Conservation (phyloP, 2,329 filamentous ascomycete genomes). For the Fonsecaea erecta region DNA sequence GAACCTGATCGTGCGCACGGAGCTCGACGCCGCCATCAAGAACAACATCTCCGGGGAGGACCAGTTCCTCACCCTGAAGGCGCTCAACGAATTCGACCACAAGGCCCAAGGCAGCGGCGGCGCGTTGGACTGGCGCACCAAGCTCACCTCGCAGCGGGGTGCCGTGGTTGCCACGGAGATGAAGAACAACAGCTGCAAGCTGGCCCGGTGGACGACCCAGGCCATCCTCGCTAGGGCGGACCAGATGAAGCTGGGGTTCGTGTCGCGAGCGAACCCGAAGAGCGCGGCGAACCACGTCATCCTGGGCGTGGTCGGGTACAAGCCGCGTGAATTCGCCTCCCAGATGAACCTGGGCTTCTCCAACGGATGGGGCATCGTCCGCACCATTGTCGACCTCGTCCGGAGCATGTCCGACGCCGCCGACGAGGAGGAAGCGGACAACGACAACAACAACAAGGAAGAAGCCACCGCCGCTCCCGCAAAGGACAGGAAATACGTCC, state of each 20-base stretch:
- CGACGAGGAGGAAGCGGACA: slow-evolving; percentile 43
- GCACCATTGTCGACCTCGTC: slow-evolving; percentile 90
- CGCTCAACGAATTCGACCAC: slow-evolving; percentile 98
- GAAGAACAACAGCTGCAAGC: slow-evolving; percentile 99
- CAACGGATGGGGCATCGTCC: slow-evolving; percentile 99
- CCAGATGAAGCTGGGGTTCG: slow-evolving; percentile 98
- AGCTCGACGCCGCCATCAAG: slow-evolving; percentile 94
- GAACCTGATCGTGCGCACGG: slow-evolving; percentile 89
- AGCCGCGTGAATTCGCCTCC: slow-evolving; percentile 91
- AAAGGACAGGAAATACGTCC: slow-evolving; percentile 53
- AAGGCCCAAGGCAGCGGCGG: slow-evolving; percentile 95
- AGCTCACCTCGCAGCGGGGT: slow-evolving; percentile 92
- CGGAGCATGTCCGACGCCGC: slow-evolving; percentile 46
- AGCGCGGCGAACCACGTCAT: slow-evolving; percentile 92
- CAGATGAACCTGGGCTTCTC: slow-evolving; percentile 98
- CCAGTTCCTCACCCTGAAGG: slow-evolving; percentile 89
- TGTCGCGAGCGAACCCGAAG: slow-evolving; percentile 91
- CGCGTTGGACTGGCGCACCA: slow-evolving; percentile 94
- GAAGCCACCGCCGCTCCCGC: slow-evolving; percentile 18
- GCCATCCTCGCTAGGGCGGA: slow-evolving; percentile 97
- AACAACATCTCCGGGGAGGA: slow-evolving; percentile 91
- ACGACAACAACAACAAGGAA: background rate
- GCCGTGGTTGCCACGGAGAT: slow-evolving; percentile 98
- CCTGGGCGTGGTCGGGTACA: slow-evolving; percentile 94
- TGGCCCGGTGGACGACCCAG: slow-evolving; percentile 96